A percentile compares a stretch with the other conserved stretches of the same genome.
Conservation (phyloP, 1,284 basidiomycete genomes). For the Leucoagaricus sp. region DNA sequence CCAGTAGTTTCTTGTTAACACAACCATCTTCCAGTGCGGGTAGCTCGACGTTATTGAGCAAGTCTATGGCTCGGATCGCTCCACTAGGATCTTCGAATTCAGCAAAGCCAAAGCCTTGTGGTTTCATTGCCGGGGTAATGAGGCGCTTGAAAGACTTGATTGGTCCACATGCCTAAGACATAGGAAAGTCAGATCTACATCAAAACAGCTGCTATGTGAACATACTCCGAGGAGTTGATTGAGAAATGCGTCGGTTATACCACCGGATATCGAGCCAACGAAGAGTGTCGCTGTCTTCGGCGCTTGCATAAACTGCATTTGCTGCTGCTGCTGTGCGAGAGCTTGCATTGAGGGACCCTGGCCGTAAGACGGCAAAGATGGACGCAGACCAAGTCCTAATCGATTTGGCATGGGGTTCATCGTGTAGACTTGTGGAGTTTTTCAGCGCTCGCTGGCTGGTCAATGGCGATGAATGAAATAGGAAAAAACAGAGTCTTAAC, state of each 20-base stretch:
- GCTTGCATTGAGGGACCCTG: conserved; percentile 86
- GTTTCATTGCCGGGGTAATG: conserved; percentile 86
- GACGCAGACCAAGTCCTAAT: conserved; percentile 82
- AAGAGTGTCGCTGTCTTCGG: conserved; percentile 75
- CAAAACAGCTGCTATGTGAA: conserved; percentile 18
- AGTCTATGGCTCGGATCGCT: conserved; percentile 77
- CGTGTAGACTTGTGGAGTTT: neutral
- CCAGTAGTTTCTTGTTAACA: conserved; percentile 84
- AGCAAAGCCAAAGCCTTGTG: conserved; percentile 94
- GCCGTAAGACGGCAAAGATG: conserved; percentile 79
- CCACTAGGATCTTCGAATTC: conserved; percentile 90
- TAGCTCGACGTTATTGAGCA: conserved; percentile 85
- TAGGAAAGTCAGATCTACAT: neutral
- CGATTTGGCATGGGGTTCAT: conserved; percentile 72
- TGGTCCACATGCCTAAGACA: conserved; percentile 78
- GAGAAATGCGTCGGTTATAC: conserved; percentile 81
- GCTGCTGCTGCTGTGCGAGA: conserved; percentile 81
- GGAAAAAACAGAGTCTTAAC: neutral
- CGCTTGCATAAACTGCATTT: conserved; percentile 65
- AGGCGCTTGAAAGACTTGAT: conserved; percentile 89
- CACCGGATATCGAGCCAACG: conserved; percentile 93
- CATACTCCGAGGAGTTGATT: conserved; percentile 78
- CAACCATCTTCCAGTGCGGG: conserved; percentile 85
- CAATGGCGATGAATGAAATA: neutral
- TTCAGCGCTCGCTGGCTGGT: neutral